Evolutionary conservation across 2,329 filamentous ascomycete species (phyloP), one percentile per base, ranked within the genome.

Genomic region (Chaetomiaceae sp.): DNA sequence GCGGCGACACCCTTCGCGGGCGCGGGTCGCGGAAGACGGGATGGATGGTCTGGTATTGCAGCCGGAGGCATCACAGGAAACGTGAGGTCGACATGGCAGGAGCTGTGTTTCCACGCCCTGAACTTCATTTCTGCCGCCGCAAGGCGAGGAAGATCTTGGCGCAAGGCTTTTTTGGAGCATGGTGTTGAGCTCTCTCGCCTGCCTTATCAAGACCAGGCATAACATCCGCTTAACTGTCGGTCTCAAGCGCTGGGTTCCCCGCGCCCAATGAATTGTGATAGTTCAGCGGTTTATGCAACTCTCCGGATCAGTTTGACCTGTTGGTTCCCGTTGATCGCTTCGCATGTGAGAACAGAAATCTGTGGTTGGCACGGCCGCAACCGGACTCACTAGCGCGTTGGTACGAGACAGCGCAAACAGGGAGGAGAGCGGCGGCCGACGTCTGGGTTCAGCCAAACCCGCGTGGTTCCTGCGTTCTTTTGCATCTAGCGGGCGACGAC

Each of bases 241-340:
- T 47, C 15, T 46, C 48, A 53, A 53, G 47, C 46, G 47, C 54
- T 42, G 27, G 50, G 51, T 38, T 48, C 27, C 31, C 31, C 38
- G 34, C 36, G 37, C 27, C 51, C 43, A 47, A 59, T 54, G 46
- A 44, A 25, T 36, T 37, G 37, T 52, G 55, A 53, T 55, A 58
- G 51, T 51, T 55, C 43, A 36, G 38, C 31, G 12, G n/a, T 40
- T 57, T 54, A 59, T 60, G 58, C 59, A 51, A 44, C 48, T 40
- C 31, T 37, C 40, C 48, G 40, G 43, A 49, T 58, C 42, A 39
- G 33, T 45, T 45, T 51, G 44, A 44, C 36, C 29, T 37, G 52
- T 54, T 53, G 47, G 23, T 17, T 31, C 14, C 34, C 27, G n/a
- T 17, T 39, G 34, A 37, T 33, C 43, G 9, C 17, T 42, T 33